Evolutionary conservation across 1,284 basidiomycete species (phyloP), one percentile per base, ranked within the genome.

Genomic region (Paramarasmius palmivorus): DNA sequence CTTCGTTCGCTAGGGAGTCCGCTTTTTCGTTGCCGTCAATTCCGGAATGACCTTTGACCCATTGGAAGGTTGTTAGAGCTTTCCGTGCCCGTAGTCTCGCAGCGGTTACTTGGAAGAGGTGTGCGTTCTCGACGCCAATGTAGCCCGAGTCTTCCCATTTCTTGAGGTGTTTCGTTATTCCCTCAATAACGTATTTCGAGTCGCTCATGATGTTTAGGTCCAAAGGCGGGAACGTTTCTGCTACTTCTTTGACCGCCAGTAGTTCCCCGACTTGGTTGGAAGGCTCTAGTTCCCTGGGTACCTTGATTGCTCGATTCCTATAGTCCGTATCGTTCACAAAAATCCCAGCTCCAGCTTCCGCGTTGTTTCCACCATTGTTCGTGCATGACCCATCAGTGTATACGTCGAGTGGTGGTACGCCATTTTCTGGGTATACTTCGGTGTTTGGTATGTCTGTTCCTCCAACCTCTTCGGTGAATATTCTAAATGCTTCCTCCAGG

Each of bases 41-140:
- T 0, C 62, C 63, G 0, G 32, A 10, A 38, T 71, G 68, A 0
- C 66, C 65, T 56, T 70, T 69, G 0, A 69, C 63, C 64, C 65
- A 67, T 17, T 52, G 26, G 26, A 72, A 57, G 8, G 23, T 25
- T 0, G 63, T 69, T 4, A 40, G 23, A 0, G 61, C 65, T 4
- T 57, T 49, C 3, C 64, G 22, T 2, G 10, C 6, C 20, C 61
- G 44, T 1, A 68, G 56, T 0, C 52, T 42, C 20, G 53, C 53
- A 0, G 54, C 58, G 0, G 59, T 55, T 9, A 10, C 36, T 40
- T 54, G 19, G 19, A 67, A 57, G 0, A 61, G 29, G 0, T 44
- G 25, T 0, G 44, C 40, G 26, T 65, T 64, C 12, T 32, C 25
- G 0, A 59, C 35, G 0, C 26, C 50, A 4, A 63, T 54, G 60